A percentile compares a stretch with the other conserved stretches of the same genome.
These are phyloP conservation scores for Penstemon davidsonii DNA, from an alignment of 257 asterid species.

Conservation along the genomic window DNA sequence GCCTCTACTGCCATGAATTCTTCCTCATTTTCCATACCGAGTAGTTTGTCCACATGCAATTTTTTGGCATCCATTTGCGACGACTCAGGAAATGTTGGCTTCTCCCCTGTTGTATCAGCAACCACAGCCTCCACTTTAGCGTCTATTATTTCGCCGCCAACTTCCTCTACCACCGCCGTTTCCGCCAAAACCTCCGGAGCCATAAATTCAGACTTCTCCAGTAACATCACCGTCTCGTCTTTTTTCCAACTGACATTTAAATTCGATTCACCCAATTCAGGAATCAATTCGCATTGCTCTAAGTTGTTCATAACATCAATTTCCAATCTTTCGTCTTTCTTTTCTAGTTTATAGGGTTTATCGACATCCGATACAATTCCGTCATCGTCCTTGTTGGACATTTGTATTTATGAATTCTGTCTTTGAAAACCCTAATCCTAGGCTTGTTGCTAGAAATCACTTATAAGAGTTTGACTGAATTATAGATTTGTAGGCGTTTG, in stretches of 20 bases:
- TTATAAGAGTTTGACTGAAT: too few species aligned
- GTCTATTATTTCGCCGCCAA: too few species aligned
- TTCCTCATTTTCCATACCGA: constrained; percentile 16
- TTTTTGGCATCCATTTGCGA: too few species aligned
- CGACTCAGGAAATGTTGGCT: too few species aligned
- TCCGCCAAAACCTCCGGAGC: too few species aligned
- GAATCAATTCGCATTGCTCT: constrained; percentile 40
- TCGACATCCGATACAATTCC: neutral
- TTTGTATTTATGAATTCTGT: constrained; percentile 10
- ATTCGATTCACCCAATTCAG: constrained; percentile 35
- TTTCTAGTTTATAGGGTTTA: constrained; percentile 31
- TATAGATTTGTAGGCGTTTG: too few species aligned
- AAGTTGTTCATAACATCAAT: constrained; percentile 24
- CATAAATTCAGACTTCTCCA: constrained; percentile 24
- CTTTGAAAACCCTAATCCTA: constrained; percentile 66
- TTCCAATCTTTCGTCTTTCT: constrained; percentile 35
- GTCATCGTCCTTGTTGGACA: constrained; percentile 38
- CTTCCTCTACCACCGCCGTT: too few species aligned
- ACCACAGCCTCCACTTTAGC: too few species aligned
- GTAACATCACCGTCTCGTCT: constrained; percentile 28
- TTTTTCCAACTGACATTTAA: constrained; percentile 23
- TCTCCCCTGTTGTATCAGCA: constrained; percentile 20
- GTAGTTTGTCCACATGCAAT: constrained; percentile 13
- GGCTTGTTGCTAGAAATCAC: constrained; percentile 8
- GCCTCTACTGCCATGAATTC: constrained; percentile 23